A percentile compares a stretch with the other conserved stretches of the same genome.
phyloP scores from a whole-genome alignment of 139 green algal genomes.

The Nannochloris sp. region DNA sequence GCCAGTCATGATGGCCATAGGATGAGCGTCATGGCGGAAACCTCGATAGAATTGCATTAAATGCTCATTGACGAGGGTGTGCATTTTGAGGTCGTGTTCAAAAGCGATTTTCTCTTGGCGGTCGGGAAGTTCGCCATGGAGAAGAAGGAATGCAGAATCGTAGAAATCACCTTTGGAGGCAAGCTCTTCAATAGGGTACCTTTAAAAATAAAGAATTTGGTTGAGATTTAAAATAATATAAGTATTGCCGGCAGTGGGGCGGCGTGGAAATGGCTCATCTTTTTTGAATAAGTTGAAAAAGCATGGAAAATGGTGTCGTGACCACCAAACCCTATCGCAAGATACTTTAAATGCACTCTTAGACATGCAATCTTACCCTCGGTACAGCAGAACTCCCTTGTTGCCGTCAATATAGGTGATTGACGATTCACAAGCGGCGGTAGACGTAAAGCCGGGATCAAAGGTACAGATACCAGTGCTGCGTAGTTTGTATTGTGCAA shows the following conservation, averaged over 20 bases:
- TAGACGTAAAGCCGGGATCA: conserved; percentile 64
- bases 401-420: conserved; percentile 73
- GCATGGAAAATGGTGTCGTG: no score
- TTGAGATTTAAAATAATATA: not conserved
- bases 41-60: conserved; percentile 50
- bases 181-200: conserved; percentile 55
- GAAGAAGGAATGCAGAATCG: conserved; percentile 50
- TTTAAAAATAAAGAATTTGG: not conserved
- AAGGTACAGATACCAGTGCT: conserved; percentile 65
- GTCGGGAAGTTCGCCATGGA: conserved; percentile 59
- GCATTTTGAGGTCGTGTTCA: conserved; percentile 38
- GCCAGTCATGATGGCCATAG: conserved; percentile 63
- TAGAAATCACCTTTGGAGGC: conserved; percentile 50
- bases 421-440: conserved; percentile 47
- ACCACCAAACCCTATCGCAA: no score
- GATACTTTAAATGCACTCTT: no score
- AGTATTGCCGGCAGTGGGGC: no score
- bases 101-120: conserved; percentile 34
- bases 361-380: conserved; percentile 40
- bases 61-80: conserved; percentile 58
- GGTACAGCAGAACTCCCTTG: conserved; percentile 58
- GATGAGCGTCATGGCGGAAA: conserved; percentile 60
- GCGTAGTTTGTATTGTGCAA: no score
- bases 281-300: no score
- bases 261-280: no score